Base-by-base conservation (phyloP, 75 land plant genomes). In the Adiantum capillusveneris region DNA sequence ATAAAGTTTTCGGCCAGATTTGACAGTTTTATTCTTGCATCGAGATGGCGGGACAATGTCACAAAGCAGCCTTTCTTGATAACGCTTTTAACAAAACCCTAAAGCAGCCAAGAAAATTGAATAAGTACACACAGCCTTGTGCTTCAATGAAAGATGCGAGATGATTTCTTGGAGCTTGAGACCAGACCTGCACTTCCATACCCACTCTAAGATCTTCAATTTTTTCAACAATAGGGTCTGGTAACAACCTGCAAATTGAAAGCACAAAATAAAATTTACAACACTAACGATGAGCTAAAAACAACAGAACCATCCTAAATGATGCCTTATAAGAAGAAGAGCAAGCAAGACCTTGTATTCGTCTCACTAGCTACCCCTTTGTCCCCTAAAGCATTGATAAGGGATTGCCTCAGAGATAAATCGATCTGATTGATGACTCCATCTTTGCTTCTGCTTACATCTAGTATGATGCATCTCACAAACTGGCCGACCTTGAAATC, bases 61-160 rank as follows among this genome's bases (percentile, higher is more conserved):
- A 94, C 60, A 61, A 94, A 94, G 48, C 95, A 88, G 46, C 95
- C 95, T 76, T 83, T 89, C 19, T 75, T 28, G 2, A 73, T 59
- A 18, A 84, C 69, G 69, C 56, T 78, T 65, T 88, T 94, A 19
- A 94, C 98, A 78, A 81, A 92, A 25, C 98, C 98, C 98, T 94
- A 64, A 22, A 60, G 21, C 17, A 52, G 50, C 26, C 6, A 31
- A 58, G 18, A 58, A 34, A 30, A 58, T 2, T 36, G 13, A 19
- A n/a, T 28, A 58, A 31, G 1, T 31, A 11, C 54, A 43, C 11
- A 25, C 59, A 6, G 59, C 36, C 29, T 18, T 25, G 27, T 27
- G 7, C n/a, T 21, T 27, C 27, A n/a, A n/a, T n/a, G n/a, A n/a
- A n/a, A n/a, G n/a, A n/a, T n/a, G n/a, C n/a, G n/a, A n/a, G n/a